phyloP scores from a whole-genome alignment of 2,329 filamentous ascomycete species.

The Aureobasidium sp. region DNA sequence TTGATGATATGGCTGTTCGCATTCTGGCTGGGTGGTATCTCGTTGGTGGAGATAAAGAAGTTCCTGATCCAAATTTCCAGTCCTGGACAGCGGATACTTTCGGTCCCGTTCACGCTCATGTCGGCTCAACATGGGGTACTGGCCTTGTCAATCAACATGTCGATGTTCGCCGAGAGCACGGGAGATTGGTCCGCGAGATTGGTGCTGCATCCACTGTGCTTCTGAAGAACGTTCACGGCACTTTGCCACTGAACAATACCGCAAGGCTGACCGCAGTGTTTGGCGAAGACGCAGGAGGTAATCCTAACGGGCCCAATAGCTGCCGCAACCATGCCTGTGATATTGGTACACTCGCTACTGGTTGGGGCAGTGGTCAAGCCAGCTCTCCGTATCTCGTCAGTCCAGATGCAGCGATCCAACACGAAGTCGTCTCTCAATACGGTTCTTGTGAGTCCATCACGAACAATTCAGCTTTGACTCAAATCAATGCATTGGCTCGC shows the following conservation, averaged over 20 bases:
- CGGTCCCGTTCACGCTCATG: constrained; percentile 58
- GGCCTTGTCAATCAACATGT: constrained; percentile 62
- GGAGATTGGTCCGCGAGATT: constrained; percentile 59
- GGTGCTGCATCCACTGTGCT: constrained; percentile 44
- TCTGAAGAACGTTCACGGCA: constrained; percentile 39
- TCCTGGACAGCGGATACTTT: constrained; percentile 50
- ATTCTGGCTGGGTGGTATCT: constrained; percentile 45
- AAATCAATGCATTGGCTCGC: constrained; percentile 26
- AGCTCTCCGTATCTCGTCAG: constrained; percentile 28
- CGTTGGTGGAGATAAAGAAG: constrained; percentile 42
- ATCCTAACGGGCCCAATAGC: constrained; percentile 41
- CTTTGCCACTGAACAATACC: constrained; percentile 38
- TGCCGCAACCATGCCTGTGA: constrained; percentile 39
- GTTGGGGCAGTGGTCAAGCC: constrained; percentile 41
- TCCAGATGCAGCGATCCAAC: constrained; percentile 26
- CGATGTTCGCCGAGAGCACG: constrained; percentile 70
- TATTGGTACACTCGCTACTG: constrained; percentile 41
- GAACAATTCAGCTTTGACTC: constrained; percentile 24
- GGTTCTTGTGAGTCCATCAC: constrained; percentile 23
- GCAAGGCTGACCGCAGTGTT: constrained; percentile 45
- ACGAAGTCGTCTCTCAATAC: constrained; percentile 21
- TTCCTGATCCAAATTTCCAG: constrained; percentile 40
- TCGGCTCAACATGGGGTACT: constrained; percentile 45
- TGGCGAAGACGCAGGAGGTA: constrained; percentile 42
- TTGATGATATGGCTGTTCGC: constrained; percentile 38